Conservation (phyloP, 257 asterid species). For the Cinchona pubescens region DNA sequence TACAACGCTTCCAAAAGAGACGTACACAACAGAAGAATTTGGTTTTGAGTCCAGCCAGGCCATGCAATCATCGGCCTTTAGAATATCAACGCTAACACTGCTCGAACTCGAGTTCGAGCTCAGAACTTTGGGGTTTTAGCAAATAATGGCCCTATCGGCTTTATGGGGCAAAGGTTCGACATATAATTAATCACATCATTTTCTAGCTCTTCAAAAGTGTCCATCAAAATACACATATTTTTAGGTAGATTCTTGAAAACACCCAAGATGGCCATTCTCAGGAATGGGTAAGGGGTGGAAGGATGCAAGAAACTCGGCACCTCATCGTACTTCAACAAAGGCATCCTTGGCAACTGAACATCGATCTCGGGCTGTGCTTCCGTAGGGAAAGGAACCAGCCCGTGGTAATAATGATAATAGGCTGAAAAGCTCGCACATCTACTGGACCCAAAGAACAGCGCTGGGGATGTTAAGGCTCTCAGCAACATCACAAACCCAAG, state of each 20-base stretch:
- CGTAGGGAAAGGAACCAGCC: conserved; percentile 45
- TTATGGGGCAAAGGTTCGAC: conserved; percentile 50
- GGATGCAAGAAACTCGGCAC: conserved; percentile 64
- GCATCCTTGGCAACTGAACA: conserved; percentile 55
- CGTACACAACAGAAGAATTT: conserved; percentile 55
- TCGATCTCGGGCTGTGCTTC: conserved; percentile 42
- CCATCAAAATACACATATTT: conserved; percentile 57
- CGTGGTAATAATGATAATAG: conserved; percentile 50
- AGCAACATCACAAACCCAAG: conserved; percentile 73
- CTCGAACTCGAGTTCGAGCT: background rate
- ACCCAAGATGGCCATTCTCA: conserved; percentile 45
- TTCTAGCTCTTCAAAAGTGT: conserved; percentile 64
- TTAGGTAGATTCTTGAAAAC: conserved; percentile 49
- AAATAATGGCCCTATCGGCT: conserved; percentile 65
- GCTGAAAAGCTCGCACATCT: conserved; percentile 59
- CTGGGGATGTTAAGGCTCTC: conserved; percentile 46
- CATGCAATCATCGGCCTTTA: conserved; percentile 40
- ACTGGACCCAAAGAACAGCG: conserved; percentile 78
- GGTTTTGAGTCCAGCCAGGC: conserved; percentile 61
- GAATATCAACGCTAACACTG: conserved; percentile 48
- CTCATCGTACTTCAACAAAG: conserved; percentile 60
- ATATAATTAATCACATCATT: conserved; percentile 32
- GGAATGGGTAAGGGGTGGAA: conserved; percentile 21
- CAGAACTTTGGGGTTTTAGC: conserved; percentile 18
- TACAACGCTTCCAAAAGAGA: conserved; percentile 74